Percentiles rank a stretch among this genome's conserved stretches.
Evolutionary conservation across 768 basidiomycete species (phyloP).

Genomic region (Trametes maxima): DNA sequence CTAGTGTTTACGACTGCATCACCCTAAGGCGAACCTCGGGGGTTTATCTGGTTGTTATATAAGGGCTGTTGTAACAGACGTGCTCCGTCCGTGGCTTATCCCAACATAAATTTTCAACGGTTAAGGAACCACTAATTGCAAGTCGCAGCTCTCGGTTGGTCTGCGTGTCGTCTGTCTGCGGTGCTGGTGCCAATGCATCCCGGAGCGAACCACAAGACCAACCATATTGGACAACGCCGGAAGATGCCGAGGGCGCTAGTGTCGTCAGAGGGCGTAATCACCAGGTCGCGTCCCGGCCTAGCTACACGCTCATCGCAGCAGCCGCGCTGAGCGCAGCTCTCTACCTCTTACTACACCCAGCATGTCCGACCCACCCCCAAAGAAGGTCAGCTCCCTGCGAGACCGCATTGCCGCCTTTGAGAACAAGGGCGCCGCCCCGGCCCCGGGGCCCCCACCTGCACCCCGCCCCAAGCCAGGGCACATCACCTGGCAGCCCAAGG

Average conservation of each 20-base stretch:
- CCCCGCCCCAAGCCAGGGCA: constrained; percentile 64
- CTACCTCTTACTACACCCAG: constrained; percentile 19
- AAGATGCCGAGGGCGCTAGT: constrained; percentile 6
- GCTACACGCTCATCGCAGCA: constrained; percentile 10
- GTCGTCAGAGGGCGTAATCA: neutral
- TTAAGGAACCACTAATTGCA: too few species aligned
- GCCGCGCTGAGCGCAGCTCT: constrained; percentile 5
- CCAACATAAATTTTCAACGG: neutral
- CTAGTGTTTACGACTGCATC: neutral
- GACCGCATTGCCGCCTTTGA: constrained; percentile 92
- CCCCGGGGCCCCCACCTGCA: constrained; percentile 42
- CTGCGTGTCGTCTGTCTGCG: too few species aligned
- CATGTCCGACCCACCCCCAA: constrained; percentile 31
- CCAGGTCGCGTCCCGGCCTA: neutral
- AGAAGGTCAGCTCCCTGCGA: constrained; percentile 64
- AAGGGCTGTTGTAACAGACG: too few species aligned
- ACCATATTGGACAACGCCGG: constrained; percentile 4
- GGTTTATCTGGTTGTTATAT: too few species aligned
- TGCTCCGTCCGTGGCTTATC: too few species aligned
- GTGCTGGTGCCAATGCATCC: too few species aligned
- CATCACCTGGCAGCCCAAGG: constrained; percentile 73
- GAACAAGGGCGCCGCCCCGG: constrained; percentile 47
- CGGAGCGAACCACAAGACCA: neutral
- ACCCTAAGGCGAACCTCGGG: too few species aligned
- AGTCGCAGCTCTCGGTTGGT: too few species aligned